A percentile compares a stretch with the other conserved stretches of the same genome.
These are phyloP conservation scores for Colletotrichum sansevieriae DNA, from an alignment of 2,329 filamentous ascomycete genomes.

Conservation along the genomic window DNA sequence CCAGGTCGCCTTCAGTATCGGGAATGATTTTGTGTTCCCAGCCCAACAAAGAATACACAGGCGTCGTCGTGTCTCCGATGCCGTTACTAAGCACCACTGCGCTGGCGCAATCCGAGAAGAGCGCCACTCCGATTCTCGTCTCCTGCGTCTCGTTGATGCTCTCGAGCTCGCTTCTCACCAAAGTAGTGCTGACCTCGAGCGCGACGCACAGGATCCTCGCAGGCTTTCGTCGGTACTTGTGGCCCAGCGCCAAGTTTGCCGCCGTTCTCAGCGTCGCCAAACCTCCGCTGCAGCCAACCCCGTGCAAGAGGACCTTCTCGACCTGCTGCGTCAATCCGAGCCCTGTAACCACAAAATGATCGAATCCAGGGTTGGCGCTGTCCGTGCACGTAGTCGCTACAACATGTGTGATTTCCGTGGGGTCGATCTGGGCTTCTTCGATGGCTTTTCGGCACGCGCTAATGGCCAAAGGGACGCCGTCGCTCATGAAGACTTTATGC, in stretches of 20 bases:
- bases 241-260: conserved; percentile 75
- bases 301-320: conserved; percentile 75
- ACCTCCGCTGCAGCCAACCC: conserved; percentile 75
- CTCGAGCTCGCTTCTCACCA: conserved; percentile 75
- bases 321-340: conserved; percentile 69
- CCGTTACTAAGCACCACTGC: conserved; percentile 75
- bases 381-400: conserved; percentile 78
- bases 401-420: conserved; percentile 72
- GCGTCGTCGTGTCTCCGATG: conserved; percentile 60
- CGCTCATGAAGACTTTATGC: conserved; percentile 66
- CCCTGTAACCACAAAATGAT: conserved; percentile 72
- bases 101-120: conserved; percentile 80
- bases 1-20: conserved; percentile 72
- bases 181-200: conserved; percentile 71
- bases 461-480: conserved; percentile 70
- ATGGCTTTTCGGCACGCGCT: conserved; percentile 68
- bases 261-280: conserved; percentile 73
- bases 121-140: conserved; percentile 72
- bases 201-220: conserved; percentile 76
- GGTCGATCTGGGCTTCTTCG: conserved; percentile 64
- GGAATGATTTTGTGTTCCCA: conserved; percentile 75
- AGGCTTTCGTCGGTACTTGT: conserved; percentile 68
- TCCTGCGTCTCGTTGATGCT: conserved; percentile 70
- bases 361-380: conserved; percentile 77
- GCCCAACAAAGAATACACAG: conserved; percentile 71